Base-by-base conservation (phyloP, 495 filamentous ascomycete species). In the Glutinoglossum americanum region DNA sequence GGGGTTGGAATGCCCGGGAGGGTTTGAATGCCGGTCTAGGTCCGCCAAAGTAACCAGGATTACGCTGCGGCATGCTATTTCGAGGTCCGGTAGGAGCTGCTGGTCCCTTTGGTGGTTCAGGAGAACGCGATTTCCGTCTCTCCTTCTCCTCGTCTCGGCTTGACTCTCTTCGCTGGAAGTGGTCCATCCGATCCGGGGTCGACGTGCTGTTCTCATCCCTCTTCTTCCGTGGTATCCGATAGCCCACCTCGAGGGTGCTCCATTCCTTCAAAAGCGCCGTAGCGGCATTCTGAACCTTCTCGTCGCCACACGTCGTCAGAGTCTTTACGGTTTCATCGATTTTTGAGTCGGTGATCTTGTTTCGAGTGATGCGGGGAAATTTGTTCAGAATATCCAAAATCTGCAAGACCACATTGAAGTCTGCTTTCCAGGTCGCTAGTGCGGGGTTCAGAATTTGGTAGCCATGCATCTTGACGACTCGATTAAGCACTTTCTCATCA, bases 291-390 rank as follows among this genome's bases (percentile, higher is more conserved):
- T 80, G 76, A 7, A 97, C 86, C 55, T 79, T 74, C 57, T 89
- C 82, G 61, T 97, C 83, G 9, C 75, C 81, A 32, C 75, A 83
- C 13, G 66, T 70, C 8, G 76, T 79, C 28, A 99, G 70, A 10
- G 76, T 73, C 64, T 86, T 74, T 48, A 99, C 79, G 0, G 83
- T 85, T 3, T 79, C 75, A 66, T 99, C 92, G 59, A 99, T 94
- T 64, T 95, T 94, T 3, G 92, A 95, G 63, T 94, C 88, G 58
- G 83, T 82, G 59, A 99, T 96, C 69, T 97, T 99, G 71, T 99
- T 99, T 54, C 85, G 85, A 9, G 92, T 96, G 27, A 97, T 74
- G 21, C 89, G 83, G 6, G 93, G 92, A 59, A 96, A 85, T 39
- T 81, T 81, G 65, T 89, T 80, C 32, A 99, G 77, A 39, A 97